Evolutionary conservation across 495 filamentous ascomycete species (phyloP).

Genomic region (Xylaria curta): DNA sequence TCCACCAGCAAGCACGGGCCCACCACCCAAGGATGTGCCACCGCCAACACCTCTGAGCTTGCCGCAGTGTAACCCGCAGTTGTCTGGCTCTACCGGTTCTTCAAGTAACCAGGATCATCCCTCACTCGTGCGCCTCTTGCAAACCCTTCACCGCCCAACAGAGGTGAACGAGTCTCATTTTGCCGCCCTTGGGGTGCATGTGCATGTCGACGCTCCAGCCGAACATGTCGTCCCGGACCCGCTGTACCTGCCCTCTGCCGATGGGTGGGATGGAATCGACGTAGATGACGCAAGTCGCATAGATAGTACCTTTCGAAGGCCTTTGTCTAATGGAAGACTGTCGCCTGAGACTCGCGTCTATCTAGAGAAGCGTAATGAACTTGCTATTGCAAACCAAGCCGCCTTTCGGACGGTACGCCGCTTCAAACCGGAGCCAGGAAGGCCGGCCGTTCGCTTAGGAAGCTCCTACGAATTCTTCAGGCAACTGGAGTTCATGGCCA

Average conservation of each 20-base stretch:
- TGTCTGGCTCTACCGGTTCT: slow-evolving; percentile 24
- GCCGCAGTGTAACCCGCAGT: slow-evolving; percentile 50
- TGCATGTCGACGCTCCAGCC: slow-evolving; percentile 50
- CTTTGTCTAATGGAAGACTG: slow-evolving; percentile 51
- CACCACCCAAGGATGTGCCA: slow-evolving; percentile 54
- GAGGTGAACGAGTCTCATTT: slow-evolving; percentile 54
- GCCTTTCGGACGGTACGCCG: slow-evolving; percentile 61
- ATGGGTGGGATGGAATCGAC: slow-evolving; percentile 52
- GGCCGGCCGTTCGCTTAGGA: slow-evolving; percentile 53
- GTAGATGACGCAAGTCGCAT: slow-evolving; percentile 49
- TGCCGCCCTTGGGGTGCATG: slow-evolving; percentile 57
- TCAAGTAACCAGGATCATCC: slow-evolving; percentile 25
- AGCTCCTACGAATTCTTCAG: slow-evolving; percentile 66
- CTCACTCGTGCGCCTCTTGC: slow-evolving; percentile 52
- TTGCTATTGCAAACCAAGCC: slow-evolving; percentile 53
- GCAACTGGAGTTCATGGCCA: slow-evolving; percentile 57
- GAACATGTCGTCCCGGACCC: slow-evolving; percentile 56
- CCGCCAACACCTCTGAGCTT: slow-evolving; percentile 61
- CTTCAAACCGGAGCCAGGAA: slow-evolving; percentile 54
- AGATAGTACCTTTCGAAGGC: slow-evolving; percentile 50
- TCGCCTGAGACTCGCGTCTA: slow-evolving; percentile 59
- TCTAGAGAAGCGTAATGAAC: slow-evolving; percentile 58
- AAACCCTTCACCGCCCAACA: slow-evolving; percentile 53
- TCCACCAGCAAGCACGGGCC: slow-evolving; percentile 35
- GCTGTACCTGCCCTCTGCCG: slow-evolving; percentile 53